Evolutionary conservation across 2,329 filamentous ascomycete genomes (phyloP).

Genomic region (Dothideomycetes sp.): DNA sequence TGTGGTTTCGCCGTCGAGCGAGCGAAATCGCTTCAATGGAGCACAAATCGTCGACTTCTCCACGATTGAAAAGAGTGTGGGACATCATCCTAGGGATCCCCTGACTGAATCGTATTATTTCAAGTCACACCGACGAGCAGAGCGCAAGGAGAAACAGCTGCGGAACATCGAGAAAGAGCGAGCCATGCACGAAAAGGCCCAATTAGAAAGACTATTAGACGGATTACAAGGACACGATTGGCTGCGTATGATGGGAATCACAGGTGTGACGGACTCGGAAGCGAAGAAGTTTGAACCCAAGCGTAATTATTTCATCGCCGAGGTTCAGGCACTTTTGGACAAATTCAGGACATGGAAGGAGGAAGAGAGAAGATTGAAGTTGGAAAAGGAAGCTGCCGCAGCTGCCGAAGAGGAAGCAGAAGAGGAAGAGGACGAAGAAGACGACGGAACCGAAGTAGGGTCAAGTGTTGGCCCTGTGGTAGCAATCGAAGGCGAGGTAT

Average conservation of each 20-base stretch:
- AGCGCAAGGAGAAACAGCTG: slow-evolving; percentile 56
- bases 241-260: slow-evolving; percentile 85
- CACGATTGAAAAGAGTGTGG: slow-evolving; percentile 23
- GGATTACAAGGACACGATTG: slow-evolving; percentile 86
- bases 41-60: slow-evolving; percentile 32
- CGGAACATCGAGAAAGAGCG: slow-evolving; percentile 57
- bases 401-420: slow-evolving; percentile 38
- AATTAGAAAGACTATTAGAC: slow-evolving; percentile 59
- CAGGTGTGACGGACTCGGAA: slow-evolving; percentile 69
- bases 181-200: slow-evolving; percentile 55
- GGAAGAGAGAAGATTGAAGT: slow-evolving; percentile 74
- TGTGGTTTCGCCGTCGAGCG: neutral
- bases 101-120: slow-evolving; percentile 45
- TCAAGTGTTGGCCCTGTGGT: no score
- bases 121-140: slow-evolving; percentile 48
- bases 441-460: slow-evolving; percentile 23
- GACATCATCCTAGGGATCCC: slow-evolving; percentile 37
- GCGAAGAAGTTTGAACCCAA: slow-evolving; percentile 82
- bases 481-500: slow-evolving; percentile 39
- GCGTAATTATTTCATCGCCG: slow-evolving; percentile 70
- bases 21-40: slow-evolving; percentile 13
- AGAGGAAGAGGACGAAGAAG: slow-evolving; percentile 25
- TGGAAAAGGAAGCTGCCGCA: slow-evolving; percentile 58
- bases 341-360: slow-evolving; percentile 85
- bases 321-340: slow-evolving; percentile 69